phyloP scores from a whole-genome alignment of 2,329 filamentous ascomycete species.

The Colletotrichum aenigma region DNA sequence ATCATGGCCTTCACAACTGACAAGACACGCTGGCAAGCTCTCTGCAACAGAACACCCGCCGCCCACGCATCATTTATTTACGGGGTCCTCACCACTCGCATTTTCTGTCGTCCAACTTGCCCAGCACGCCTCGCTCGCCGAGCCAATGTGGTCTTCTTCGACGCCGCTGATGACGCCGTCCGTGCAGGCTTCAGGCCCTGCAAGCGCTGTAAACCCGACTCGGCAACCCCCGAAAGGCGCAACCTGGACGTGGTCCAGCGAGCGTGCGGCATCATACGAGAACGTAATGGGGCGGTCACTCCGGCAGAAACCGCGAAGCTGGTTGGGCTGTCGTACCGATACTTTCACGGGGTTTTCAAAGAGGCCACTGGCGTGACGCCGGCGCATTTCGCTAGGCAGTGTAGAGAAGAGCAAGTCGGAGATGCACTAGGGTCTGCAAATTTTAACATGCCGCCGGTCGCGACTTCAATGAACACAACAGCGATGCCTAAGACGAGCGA shows the following conservation, averaged over 20 bases:
- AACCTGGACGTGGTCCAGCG: not conserved
- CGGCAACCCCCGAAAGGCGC: not conserved
- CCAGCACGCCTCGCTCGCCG: not conserved
- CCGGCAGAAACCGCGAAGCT: not conserved
- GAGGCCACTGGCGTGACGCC: not conserved
- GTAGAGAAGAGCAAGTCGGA: not conserved
- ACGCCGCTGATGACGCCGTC: not conserved
- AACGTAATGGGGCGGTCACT: not conserved
- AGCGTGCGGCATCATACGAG: not conserved
- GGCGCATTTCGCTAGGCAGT: not conserved
- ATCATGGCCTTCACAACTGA: not conserved
- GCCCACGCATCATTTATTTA: not conserved
- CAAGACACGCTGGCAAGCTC: not conserved
- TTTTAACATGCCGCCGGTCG: not conserved
- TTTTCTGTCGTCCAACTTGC: not conserved
- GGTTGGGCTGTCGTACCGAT: not conserved
- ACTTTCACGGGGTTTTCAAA: not conserved
- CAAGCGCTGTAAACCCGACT: not conserved
- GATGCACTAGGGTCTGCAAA: not conserved
- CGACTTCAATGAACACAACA: not conserved
- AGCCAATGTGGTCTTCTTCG: not conserved
- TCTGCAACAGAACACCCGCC: not conserved
- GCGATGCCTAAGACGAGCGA: not conserved
- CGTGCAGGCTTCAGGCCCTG: not conserved
- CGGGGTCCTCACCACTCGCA: not conserved